Evolutionary conservation across 2,329 filamentous ascomycete genomes (phyloP), one percentile per base, ranked within the genome.

Genomic region (Passalora sequoiae): DNA sequence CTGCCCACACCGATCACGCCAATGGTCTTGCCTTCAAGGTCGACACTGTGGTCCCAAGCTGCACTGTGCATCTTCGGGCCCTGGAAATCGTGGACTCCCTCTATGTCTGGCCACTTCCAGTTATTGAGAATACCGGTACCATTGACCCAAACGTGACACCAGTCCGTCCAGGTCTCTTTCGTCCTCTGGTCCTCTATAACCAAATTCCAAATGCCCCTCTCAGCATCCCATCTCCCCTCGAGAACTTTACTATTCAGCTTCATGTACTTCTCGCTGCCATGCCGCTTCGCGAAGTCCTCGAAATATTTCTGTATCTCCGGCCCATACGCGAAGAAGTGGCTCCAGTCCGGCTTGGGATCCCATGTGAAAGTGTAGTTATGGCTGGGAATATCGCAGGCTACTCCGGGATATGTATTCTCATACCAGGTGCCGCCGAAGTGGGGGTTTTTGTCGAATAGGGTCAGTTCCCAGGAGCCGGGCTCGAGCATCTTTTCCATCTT

Each of bases 1-100:
- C 64, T 62, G 1, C 70, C 68, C 3, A 65, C 69, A 0, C 70
- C 70, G 30, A 73, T 69, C 4, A 73, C 53, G 2, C 67, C 70
- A 4, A 74, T 66, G 7, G 36, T 44, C 5, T 60, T 51, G 22
- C 66, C 53, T 39, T 66, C 62, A 41, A 68, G 50, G 20, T 71
- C 65, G 38, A 60, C 58, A 32, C 69, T 64, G 40, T 72, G 71
- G 37, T 65, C 66, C 72, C 72, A 75, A 5, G 56, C 45, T 1
- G 71, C 72, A 3, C 69, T 72, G 46, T 74, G 69, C 2, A 61
- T 39, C 8, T 62, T 55, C 9, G 53, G 61, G 17, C 70, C 69
- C 44, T 70, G 69, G 61, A 72, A 73, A 30, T 69, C 60, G 19
- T 58, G 52, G 30, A 72, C 55, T 3, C 69, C 69, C 8, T 61